phyloP scores from a whole-genome alignment of 805 yeast species.

The Hanseniaspora nectarophila region DNA sequence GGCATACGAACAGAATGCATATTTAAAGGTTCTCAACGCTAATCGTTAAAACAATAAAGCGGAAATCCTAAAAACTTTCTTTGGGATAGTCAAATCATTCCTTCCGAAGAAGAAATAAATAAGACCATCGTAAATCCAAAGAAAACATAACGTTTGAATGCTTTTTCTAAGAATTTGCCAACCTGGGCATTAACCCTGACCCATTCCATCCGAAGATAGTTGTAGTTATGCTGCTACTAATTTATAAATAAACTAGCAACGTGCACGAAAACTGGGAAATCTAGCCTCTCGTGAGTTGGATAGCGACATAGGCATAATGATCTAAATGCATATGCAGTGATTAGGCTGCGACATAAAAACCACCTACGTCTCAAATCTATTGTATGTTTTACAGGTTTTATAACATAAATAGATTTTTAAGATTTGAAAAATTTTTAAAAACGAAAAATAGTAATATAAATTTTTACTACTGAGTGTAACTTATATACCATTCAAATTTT shows the following conservation, averaged over 20 bases:
- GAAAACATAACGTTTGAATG: slow-evolving; percentile 35
- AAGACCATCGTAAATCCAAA: slow-evolving; percentile 1
- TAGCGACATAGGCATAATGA: slow-evolving; percentile 31
- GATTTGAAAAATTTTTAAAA: no score
- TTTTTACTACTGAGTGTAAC: no score
- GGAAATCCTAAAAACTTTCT: slow-evolving; percentile 31
- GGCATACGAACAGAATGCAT: slow-evolving; percentile 41
- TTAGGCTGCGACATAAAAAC: slow-evolving; percentile 13
- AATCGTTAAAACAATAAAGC: slow-evolving; percentile 27
- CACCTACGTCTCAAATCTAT: slow-evolving; percentile 14
- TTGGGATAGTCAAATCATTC: slow-evolving; percentile 23
- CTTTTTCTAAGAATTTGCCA: slow-evolving; percentile 84
- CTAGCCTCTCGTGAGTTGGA: slow-evolving; percentile 67
- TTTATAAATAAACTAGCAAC: slow-evolving; percentile 5
- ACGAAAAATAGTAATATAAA: no score
- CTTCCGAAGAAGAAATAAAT: slow-evolving; percentile 10
- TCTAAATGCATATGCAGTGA: slow-evolving; percentile 10
- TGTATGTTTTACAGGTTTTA: slow-evolving; percentile 15
- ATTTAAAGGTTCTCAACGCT: slow-evolving; percentile 47
- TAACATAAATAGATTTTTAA: no score
- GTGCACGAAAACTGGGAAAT: slow-evolving; percentile 28
- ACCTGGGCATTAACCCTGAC: slow-evolving; percentile 81
- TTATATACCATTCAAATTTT: no score
- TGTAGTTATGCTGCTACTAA: slow-evolving; percentile 20
- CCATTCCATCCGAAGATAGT: slow-evolving; percentile 32